These are phyloP conservation scores for Cystobasidium ongulense DNA, from an alignment of 768 basidiomycete genomes.

Conservation along the genomic window DNA sequence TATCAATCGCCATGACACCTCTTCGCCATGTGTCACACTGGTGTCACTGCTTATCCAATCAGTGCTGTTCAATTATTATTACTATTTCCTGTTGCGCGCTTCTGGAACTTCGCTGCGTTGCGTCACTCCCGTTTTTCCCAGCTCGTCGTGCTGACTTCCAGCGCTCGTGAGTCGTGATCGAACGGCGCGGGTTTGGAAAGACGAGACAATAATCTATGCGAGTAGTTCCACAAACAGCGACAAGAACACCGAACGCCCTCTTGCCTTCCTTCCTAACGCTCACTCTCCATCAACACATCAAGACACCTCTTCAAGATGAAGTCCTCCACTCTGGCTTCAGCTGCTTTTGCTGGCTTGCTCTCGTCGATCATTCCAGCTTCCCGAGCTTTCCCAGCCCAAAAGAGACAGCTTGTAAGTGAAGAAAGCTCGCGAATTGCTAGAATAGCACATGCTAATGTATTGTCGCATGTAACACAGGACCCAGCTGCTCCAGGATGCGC, in stretches of 20 bases:
- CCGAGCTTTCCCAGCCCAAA: background rate
- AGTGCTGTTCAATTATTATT: background rate
- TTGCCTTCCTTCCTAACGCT: background rate
- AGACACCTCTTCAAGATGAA: background rate
- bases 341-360: background rate
- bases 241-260: background rate
- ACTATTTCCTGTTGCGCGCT: background rate
- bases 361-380: background rate
- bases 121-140: no score
- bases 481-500: constrained; percentile 20
- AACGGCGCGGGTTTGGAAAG: no score
- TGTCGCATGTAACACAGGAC: constrained; percentile 8
- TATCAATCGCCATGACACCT: background rate
- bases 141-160: no score
- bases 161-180: no score
- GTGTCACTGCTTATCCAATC: background rate
- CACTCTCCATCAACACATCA: background rate
- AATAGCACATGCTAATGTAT: no score
- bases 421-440: no score
- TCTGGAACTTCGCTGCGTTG: no score
- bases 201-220: no score
- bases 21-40: background rate
- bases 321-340: background rate
- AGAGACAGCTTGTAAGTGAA: constrained; percentile 14
- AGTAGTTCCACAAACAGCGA: no score